These are phyloP conservation scores for Euclidium syriacum DNA, from an alignment of 345 rosid species.

Conservation along the genomic window DNA sequence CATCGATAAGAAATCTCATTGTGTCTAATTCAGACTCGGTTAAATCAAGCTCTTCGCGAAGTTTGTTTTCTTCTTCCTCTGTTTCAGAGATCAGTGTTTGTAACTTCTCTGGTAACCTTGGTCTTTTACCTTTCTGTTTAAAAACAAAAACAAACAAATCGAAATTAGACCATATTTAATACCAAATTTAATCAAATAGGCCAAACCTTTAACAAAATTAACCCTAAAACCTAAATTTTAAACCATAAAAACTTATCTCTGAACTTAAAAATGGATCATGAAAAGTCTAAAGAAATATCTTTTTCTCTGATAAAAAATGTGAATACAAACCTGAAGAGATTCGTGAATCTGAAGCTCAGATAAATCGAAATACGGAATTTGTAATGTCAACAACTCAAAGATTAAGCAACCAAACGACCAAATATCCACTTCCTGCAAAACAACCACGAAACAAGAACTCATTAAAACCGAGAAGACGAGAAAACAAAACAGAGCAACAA, in stretches of 20 bases:
- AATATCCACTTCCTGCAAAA: constrained; percentile 86
- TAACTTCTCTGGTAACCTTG: constrained; percentile 54
- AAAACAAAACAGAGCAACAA: not conserved
- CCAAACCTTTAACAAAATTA: too few species aligned
- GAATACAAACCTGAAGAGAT: constrained; percentile 56
- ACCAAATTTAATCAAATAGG: too few species aligned
- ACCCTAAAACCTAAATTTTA: too few species aligned
- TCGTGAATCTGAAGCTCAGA: constrained; percentile 65
- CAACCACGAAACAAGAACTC: constrained; percentile 28
- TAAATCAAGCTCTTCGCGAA: constrained; percentile 31
- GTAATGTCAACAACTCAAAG: constrained; percentile 78
- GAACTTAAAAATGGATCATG: too few species aligned
- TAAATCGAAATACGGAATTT: constrained; percentile 57
- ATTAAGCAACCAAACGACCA: constrained; percentile 97
- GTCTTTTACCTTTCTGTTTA: constrained; percentile 74
- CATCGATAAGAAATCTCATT: constrained; percentile 58
- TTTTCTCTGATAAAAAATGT: not conserved
- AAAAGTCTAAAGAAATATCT: not conserved
- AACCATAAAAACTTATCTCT: too few species aligned
- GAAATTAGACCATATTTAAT: too few species aligned
- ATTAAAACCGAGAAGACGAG: not conserved
- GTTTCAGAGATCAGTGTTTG: constrained; percentile 39
- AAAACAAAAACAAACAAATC: not conserved
- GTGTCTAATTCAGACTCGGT: constrained; percentile 43
- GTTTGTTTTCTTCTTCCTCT: constrained; percentile 29